Percentiles rank a stretch among this genome's conserved stretches.
Conservation (phyloP, 192 early-diverging fungal species). For the Entophlyctis luteolus region DNA sequence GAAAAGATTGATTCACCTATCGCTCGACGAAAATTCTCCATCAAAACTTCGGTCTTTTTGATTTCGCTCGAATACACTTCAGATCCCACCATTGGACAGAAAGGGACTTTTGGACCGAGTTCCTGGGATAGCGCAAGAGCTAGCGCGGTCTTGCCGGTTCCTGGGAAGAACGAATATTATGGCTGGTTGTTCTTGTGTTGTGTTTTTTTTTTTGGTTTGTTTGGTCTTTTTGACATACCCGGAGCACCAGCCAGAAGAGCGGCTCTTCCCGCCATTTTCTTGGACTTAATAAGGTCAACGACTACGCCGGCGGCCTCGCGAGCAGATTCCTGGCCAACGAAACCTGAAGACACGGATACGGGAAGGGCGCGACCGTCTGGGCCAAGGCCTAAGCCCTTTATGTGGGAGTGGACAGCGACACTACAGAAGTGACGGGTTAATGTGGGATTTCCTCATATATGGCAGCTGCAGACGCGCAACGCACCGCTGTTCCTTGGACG, state of each 20-base stretch:
- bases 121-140: constrained; percentile 96
- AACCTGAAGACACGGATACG: constrained; percentile 68
- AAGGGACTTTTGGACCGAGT: constrained; percentile 96
- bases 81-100: constrained; percentile 97
- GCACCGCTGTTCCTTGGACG: constrained; percentile 84
- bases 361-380: constrained; percentile 86
- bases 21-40: constrained; percentile 97
- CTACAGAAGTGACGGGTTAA: constrained; percentile 17
- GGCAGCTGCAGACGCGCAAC: not conserved
- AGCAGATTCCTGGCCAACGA: constrained; percentile 96
- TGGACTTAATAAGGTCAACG: constrained; percentile 89
- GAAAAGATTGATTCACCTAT: constrained; percentile 80
- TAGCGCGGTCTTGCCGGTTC: constrained; percentile 97
- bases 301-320: constrained; percentile 94
- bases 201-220: not conserved
- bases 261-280: constrained; percentile 97
- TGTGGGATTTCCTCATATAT: not conserved
- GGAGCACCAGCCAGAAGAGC: constrained; percentile 92
- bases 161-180: constrained; percentile 27
- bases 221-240: constrained; percentile 2
- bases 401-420: constrained; percentile 92
- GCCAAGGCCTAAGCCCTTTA: constrained; percentile 86
- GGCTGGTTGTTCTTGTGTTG: not conserved
- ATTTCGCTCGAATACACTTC: constrained; percentile 97
- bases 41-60: constrained; percentile 99